Evolutionary conservation across 257 asterid genomes (phyloP).

Genomic region (Ocimum tenuiflorum): DNA sequence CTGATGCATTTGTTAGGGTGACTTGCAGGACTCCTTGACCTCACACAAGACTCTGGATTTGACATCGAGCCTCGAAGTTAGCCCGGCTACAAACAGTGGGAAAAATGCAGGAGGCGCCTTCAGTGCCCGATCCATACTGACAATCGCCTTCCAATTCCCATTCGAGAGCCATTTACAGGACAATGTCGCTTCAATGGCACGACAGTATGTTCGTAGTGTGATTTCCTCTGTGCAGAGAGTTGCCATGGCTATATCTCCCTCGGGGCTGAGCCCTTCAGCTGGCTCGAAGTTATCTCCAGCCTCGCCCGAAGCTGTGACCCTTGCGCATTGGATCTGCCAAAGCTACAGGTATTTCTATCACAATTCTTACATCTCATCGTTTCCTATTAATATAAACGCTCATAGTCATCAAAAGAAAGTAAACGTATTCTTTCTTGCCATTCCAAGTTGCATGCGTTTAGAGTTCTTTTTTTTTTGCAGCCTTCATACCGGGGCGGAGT

Average conservation of each 20-base stretch:
- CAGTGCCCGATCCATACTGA: slow-evolving; percentile 65
- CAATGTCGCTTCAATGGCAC: slow-evolving; percentile 77
- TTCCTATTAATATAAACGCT: too few relatives aligned
- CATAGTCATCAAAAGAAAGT: background rate
- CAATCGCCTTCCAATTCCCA: slow-evolving; percentile 93
- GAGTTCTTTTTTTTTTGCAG: slow-evolving; percentile 29
- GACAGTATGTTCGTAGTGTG: slow-evolving; percentile 89
- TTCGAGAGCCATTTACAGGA: slow-evolving; percentile 81
- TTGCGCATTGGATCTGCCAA: slow-evolving; percentile 93
- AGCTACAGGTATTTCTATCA: slow-evolving; percentile 61
- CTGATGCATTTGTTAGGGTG: slow-evolving; percentile 30
- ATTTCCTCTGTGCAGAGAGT: slow-evolving; percentile 91
- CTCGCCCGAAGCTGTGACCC: slow-evolving; percentile 89
- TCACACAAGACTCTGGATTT: slow-evolving; percentile 66
- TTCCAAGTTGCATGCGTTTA: background rate
- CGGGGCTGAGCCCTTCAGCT: slow-evolving; percentile 48
- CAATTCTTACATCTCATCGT: too few relatives aligned
- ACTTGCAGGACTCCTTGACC: slow-evolving; percentile 31
- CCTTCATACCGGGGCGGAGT: slow-evolving; percentile 64
- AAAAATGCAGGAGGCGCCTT: slow-evolving; percentile 30
- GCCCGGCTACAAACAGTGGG: slow-evolving; percentile 34
- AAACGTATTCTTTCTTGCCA: background rate
- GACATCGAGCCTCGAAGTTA: slow-evolving; percentile 76
- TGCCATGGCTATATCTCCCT: slow-evolving; percentile 85
- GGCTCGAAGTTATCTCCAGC: slow-evolving; percentile 57